phyloP scores from a whole-genome alignment of 2,329 filamentous ascomycete species.

The Epichloe uncinata region DNA sequence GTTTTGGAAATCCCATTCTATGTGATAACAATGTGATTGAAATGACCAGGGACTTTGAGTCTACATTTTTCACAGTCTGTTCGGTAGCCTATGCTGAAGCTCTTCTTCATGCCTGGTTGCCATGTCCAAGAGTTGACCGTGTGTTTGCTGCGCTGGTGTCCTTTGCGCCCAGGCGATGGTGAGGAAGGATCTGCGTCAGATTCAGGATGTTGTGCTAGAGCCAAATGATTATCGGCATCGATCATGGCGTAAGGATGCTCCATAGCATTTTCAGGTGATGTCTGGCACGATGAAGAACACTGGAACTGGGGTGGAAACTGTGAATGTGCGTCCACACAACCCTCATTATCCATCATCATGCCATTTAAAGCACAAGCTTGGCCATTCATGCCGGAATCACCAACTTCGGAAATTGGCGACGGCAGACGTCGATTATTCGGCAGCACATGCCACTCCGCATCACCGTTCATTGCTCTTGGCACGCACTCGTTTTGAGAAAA shows the following conservation, averaged over 20 bases:
- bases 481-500: slow-evolving; percentile 29
- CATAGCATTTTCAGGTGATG: slow-evolving; percentile 22
- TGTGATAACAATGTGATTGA: slow-evolving; percentile 63
- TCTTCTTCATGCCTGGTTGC: slow-evolving; percentile 52
- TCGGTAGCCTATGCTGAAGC: slow-evolving; percentile 66
- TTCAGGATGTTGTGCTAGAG: slow-evolving; percentile 12
- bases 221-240: slow-evolving; percentile 19
- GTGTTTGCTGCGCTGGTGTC: slow-evolving; percentile 45
- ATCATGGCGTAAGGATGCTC: slow-evolving; percentile 26
- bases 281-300: slow-evolving; percentile 8
- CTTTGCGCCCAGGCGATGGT: slow-evolving; percentile 36
- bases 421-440: slow-evolving; percentile 42
- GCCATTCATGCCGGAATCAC: slow-evolving; percentile 30
- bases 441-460: slow-evolving; percentile 36
- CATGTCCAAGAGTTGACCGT: slow-evolving; percentile 48
- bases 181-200: slow-evolving; percentile 25
- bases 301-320: slow-evolving; percentile 9
- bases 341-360: slow-evolving; percentile 16
- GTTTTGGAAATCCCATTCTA: slow-evolving; percentile 23
- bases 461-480: slow-evolving; percentile 33
- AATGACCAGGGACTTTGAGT: slow-evolving; percentile 63
- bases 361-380: slow-evolving; percentile 16
- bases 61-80: slow-evolving; percentile 68
- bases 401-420: slow-evolving; percentile 46
- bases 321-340: not conserved